Conservation (phyloP, 148 eudicot genomes). For the Spergularia bocconei region DNA sequence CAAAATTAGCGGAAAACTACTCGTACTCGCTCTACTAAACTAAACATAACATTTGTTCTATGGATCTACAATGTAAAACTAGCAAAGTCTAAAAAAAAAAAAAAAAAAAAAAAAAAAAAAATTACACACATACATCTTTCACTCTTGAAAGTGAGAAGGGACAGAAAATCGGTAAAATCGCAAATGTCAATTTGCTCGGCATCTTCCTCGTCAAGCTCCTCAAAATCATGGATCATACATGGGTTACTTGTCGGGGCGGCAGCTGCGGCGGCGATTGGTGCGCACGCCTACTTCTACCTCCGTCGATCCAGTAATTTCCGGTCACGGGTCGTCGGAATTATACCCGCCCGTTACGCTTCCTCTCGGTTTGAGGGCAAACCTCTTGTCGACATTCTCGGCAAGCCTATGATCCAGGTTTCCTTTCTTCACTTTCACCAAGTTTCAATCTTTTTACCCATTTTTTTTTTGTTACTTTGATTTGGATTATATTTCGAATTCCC, state of each 20-base stretch:
- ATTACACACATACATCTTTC: too few relatives aligned
- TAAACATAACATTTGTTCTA: too few relatives aligned
- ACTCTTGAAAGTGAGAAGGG: too few relatives aligned
- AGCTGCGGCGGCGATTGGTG: conserved; percentile 51
- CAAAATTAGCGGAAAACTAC: too few relatives aligned
- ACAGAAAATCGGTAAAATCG: too few relatives aligned
- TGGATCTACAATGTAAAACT: too few relatives aligned
- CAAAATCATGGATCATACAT: conserved; percentile 61
- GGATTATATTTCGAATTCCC: too few relatives aligned
- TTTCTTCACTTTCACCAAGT: not conserved
- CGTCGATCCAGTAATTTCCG: conserved; percentile 57
- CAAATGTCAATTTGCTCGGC: conserved; percentile 19
- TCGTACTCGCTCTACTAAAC: too few relatives aligned
- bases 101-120: too few relatives aligned
- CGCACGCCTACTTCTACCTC: conserved; percentile 41
- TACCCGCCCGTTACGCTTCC: conserved; percentile 87
- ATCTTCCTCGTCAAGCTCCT: conserved; percentile 36
- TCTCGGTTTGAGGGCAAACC: conserved; percentile 89
- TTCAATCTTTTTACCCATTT: not conserved
- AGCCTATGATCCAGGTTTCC: conserved; percentile 94
- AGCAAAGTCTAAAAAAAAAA: too few relatives aligned
- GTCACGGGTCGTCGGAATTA: conserved; percentile 74
- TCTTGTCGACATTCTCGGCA: conserved; percentile 83
- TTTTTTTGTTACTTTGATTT: not conserved
- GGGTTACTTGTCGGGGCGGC: conserved; percentile 56